These are phyloP conservation scores for Neurospora sp. DNA, from an alignment of 495 filamentous ascomycete genomes.

Conservation along the genomic window DNA sequence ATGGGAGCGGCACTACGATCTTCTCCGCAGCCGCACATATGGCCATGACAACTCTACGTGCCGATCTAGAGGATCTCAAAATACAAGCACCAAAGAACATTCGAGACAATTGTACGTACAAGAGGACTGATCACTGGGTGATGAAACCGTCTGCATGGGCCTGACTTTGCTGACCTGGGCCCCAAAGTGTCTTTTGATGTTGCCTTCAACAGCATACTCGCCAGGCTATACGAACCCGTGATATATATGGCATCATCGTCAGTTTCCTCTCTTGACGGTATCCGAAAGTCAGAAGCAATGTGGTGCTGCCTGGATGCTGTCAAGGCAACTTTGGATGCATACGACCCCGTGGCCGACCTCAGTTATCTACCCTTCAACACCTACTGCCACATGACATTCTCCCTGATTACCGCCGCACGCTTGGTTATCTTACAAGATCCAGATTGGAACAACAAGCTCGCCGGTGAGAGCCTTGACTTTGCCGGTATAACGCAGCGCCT, in stretches of 20 bases:
- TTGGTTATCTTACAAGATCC: constrained; percentile 11
- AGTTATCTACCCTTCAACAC: constrained; percentile 7
- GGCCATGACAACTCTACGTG: constrained; percentile 7
- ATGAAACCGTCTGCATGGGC: neutral
- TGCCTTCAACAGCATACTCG: constrained; percentile 5
- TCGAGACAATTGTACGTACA: constrained; percentile 5
- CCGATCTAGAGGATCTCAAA: constrained; percentile 9
- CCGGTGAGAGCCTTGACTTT: constrained; percentile 9
- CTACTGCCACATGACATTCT: constrained; percentile 8
- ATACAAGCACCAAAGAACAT: constrained; percentile 1
- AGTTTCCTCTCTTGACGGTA: neutral
- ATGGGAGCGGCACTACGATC: neutral
- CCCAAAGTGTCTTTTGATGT: constrained; percentile 8
- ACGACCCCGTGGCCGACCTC: constrained; percentile 5
- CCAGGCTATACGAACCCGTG: constrained; percentile 16
- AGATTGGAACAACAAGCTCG: constrained; percentile 15
- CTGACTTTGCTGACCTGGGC: neutral
- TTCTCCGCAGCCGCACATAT: constrained; percentile 10
- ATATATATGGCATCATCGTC: constrained; percentile 7
- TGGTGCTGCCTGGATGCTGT: constrained; percentile 12
- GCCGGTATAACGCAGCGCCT: constrained; percentile 1
- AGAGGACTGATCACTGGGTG: neutral
- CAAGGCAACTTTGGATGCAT: constrained; percentile 7
- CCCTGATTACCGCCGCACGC: constrained; percentile 10
- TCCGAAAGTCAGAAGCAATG: constrained; percentile 9